Percentiles rank a stretch among this genome's conserved stretches.
These are phyloP conservation scores for Byssothecium circinans DNA, from an alignment of 2,329 filamentous ascomycete genomes.

Conservation along the genomic window DNA sequence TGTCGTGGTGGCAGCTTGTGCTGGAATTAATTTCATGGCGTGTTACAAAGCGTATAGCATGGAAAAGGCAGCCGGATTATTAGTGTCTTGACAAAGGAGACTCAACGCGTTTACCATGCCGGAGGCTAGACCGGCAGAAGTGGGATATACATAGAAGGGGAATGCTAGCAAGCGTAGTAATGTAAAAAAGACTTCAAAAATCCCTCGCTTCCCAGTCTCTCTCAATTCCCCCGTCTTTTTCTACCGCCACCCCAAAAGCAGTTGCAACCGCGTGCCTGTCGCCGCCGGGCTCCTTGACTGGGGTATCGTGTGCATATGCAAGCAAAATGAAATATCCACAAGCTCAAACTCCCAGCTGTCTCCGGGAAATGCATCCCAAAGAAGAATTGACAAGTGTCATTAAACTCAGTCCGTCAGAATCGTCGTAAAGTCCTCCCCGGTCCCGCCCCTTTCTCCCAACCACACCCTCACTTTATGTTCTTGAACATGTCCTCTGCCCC, in stretches of 20 bases:
- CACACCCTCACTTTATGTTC: constrained; percentile 37
- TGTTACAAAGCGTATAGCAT: background rate
- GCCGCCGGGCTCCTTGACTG: constrained; percentile 23
- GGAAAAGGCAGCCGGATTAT: background rate
- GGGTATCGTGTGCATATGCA: constrained; percentile 44
- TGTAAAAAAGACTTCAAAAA: constrained; percentile 16
- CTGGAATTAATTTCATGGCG: background rate
- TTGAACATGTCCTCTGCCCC: constrained; percentile 46
- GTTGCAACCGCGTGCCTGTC: constrained; percentile 19
- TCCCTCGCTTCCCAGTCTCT: constrained; percentile 13
- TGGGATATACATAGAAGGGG: constrained; percentile 22
- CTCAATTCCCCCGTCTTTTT: constrained; percentile 11
- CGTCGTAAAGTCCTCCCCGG: constrained; percentile 24
- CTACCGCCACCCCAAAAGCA: constrained; percentile 7
- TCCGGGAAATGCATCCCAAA: constrained; percentile 19
- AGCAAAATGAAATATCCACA: constrained; percentile 37
- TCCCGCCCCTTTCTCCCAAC: constrained; percentile 5
- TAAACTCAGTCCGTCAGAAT: constrained; percentile 34
- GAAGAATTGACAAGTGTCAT: constrained; percentile 35
- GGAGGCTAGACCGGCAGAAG: constrained; percentile 10
- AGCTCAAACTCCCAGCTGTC: constrained; percentile 31
- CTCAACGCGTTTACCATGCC: constrained; percentile 13
- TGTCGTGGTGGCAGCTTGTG: background rate
- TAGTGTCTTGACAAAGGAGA: constrained; percentile 11
- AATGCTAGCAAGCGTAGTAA: constrained; percentile 20